Base-by-base conservation (phyloP, 2,329 filamentous ascomycete species). In the Colletotrichum paranaense region DNA sequence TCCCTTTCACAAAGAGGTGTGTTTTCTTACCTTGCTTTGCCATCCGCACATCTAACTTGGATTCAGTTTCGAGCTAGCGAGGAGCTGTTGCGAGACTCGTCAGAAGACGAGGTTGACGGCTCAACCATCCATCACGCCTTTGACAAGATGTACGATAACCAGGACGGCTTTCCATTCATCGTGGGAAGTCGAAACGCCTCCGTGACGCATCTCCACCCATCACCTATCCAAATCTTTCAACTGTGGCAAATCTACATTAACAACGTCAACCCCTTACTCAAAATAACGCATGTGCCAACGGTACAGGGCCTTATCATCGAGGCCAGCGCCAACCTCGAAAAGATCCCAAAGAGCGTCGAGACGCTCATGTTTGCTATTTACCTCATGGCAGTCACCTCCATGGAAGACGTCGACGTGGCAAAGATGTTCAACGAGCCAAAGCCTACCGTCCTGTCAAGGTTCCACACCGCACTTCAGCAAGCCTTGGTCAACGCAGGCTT, bases 241-340 rank as follows among this genome's bases (percentile, higher is more conserved):
- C 83, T 92, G 22, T 94, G 92, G 92, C 91, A 93, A 80, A 86
- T 90, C 19, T 94, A 92, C 78, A 86, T 94, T 55, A 88, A 91
- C 75, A 93, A 93, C 76, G 89, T 94, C 76, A 91, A 94, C 76
- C 91, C 92, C 0, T 79, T 94, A 6, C 84, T 93, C 59, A 94
- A 93, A 77, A 85, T 94, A 68, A 92, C 90, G 0, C 92, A 94
- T 77, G 88, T 90, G 0, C 91, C 91, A 0, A 92, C 88, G 1
- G 82, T 93, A 1, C 92, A 94, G 78, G 84, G 83, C n/a, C 88
- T 88, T 65, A 88, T 94, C 52, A 88, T 94, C 63, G 89, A 91
- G 70, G 91, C 91, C 8, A 88, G 87, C 46, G 86, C 88, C 3
- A 86, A 90, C 65, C 79, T 90, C 5, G 82, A 86, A 32, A 88